These are phyloP conservation scores for Henckelia pumila DNA, from an alignment of 257 asterid genomes.

Conservation along the genomic window DNA sequence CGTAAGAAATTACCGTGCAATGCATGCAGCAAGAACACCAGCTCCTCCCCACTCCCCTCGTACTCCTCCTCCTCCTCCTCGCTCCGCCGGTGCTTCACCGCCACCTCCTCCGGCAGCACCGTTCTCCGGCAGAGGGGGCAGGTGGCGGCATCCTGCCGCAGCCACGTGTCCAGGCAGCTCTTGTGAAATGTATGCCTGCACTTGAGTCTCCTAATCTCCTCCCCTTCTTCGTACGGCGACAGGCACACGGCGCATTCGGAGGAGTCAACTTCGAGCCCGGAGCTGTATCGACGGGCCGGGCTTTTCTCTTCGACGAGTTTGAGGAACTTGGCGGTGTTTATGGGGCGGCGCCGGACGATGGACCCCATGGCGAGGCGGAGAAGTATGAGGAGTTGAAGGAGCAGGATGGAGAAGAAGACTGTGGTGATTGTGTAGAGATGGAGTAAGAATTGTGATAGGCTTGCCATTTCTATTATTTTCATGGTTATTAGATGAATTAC, in stretches of 20 bases:
- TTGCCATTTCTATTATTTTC: slow-evolving; percentile 38
- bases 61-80: too few relatives aligned
- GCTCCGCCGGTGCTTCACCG: background rate
- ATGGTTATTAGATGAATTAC: too few relatives aligned
- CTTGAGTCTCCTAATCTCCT: slow-evolving; percentile 1
- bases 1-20: too few relatives aligned
- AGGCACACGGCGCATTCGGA: slow-evolving; percentile 59
- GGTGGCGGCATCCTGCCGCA: background rate
- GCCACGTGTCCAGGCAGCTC: slow-evolving; percentile 12
- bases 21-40: too few relatives aligned
- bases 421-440: slow-evolving; percentile 37
- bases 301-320: slow-evolving; percentile 45
- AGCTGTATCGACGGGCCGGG: slow-evolving; percentile 34
- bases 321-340: slow-evolving; percentile 49
- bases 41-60: too few relatives aligned
- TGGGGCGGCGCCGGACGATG: slow-evolving; percentile 27
- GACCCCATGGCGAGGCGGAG: slow-evolving; percentile 33
- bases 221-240: slow-evolving; percentile 24
- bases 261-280: slow-evolving; percentile 17
- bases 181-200: slow-evolving; percentile 4
- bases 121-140: slow-evolving; percentile 1
- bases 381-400: slow-evolving; percentile 45
- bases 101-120: slow-evolving; percentile 8
- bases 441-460: slow-evolving; percentile 40
- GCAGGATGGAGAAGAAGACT: slow-evolving; percentile 42